Conservation (phyloP, 495 filamentous ascomycete species). For the Neurospora pannonica region DNA sequence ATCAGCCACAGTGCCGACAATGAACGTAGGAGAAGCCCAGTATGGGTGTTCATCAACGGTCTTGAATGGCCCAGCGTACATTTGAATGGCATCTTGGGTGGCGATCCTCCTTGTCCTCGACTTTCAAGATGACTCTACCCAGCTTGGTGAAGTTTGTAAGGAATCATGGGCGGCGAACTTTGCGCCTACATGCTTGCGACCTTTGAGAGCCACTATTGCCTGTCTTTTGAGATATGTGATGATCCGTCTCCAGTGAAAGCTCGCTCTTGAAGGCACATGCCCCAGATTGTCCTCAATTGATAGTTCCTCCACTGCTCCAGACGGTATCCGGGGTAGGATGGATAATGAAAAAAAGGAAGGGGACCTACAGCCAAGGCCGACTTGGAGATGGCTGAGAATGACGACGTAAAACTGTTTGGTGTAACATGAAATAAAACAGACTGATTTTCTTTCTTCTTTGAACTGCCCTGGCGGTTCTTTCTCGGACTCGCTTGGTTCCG, state of each 20-base stretch:
- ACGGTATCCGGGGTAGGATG: background rate
- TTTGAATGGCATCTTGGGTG: background rate
- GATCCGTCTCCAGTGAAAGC: background rate
- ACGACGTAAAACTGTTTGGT: background rate
- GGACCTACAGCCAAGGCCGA: background rate
- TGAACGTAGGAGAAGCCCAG: background rate
- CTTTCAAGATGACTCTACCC: background rate
- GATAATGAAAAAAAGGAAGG: background rate
- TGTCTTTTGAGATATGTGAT: background rate
- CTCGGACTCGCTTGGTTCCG: background rate
- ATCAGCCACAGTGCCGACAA: background rate
- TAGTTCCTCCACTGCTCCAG: background rate
- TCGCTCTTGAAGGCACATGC: background rate
- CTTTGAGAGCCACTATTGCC: background rate
- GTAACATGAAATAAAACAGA: background rate
- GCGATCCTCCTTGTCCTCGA: background rate
- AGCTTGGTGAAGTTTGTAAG: background rate
- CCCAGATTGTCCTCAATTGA: background rate
- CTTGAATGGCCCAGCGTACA: background rate
- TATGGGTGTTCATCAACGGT: background rate
- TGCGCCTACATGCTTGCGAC: background rate
- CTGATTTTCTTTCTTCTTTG: background rate
- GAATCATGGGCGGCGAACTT: background rate
- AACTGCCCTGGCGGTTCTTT: background rate
- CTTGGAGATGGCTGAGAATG: background rate